phyloP scores from a whole-genome alignment of 2,329 filamentous ascomycete genomes.

The Rhytidhysteron rufulum region DNA sequence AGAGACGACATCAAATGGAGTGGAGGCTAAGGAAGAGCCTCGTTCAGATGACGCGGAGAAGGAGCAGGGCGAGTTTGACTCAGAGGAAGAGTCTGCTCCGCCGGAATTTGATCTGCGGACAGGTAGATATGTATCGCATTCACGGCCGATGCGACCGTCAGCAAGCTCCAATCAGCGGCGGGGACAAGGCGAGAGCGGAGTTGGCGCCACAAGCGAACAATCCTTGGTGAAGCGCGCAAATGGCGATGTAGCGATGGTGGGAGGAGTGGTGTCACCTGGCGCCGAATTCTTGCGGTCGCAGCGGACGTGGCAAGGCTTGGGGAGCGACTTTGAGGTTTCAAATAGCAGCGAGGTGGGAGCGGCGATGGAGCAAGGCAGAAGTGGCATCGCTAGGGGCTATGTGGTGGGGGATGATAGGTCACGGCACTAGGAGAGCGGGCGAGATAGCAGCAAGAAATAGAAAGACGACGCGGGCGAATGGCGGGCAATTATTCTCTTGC shows the following conservation, averaged over 20 bases:
- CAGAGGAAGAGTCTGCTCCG: constrained; percentile 63
- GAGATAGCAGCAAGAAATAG: no score
- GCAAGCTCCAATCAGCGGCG: constrained; percentile 7
- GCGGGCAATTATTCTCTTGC: no score
- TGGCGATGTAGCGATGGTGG: constrained; percentile 74
- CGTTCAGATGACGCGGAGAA: constrained; percentile 26
- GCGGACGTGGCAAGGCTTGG: constrained; percentile 86
- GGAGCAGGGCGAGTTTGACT: constrained; percentile 57
- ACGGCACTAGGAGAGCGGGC: no score
- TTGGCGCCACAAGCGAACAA: constrained; percentile 30
- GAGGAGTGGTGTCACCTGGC: constrained; percentile 83
- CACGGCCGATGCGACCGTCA: constrained; percentile 60
- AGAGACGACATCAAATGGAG: constrained; percentile 2
- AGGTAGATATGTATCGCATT: constrained; percentile 74
- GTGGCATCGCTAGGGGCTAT: constrained; percentile 87
- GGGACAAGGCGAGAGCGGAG: constrained; percentile 4
- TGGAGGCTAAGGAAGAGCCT: constrained; percentile 11
- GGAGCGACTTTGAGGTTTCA: constrained; percentile 71
- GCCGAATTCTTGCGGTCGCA: constrained; percentile 81
- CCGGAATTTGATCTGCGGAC: constrained; percentile 92
- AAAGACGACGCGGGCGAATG: no score
- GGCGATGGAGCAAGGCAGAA: constrained; percentile 77
- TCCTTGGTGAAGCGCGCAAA: constrained; percentile 63
- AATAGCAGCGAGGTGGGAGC: constrained; percentile 59
- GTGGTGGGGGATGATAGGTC: constrained; percentile 57